Percentiles rank a stretch among this genome's conserved stretches.
phyloP scores from a whole-genome alignment of 495 filamentous ascomycete genomes.

The Penicillium atrosanguineum region DNA sequence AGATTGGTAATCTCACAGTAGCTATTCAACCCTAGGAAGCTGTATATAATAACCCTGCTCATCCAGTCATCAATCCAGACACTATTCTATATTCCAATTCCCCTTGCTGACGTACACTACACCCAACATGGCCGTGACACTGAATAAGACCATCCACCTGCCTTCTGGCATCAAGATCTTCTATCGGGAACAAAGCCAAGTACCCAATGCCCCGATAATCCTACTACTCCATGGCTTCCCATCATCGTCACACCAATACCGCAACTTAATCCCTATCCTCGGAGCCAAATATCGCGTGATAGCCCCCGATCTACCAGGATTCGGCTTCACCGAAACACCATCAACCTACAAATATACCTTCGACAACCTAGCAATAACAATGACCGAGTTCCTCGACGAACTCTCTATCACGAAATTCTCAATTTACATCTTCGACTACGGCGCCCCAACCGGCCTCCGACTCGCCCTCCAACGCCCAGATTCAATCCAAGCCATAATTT shows the following conservation, averaged over 20 bases:
- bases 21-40: too few relatives aligned
- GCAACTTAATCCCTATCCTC: constrained; percentile 59
- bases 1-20: too few relatives aligned
- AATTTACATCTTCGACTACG: constrained; percentile 68
- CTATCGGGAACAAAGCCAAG: constrained; percentile 49
- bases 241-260: constrained; percentile 60
- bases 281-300: constrained; percentile 51
- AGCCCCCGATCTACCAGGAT: constrained; percentile 62
- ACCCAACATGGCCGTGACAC: too few relatives aligned
- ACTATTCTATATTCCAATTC: too few relatives aligned
- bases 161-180: constrained; percentile 39
- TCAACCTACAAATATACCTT: constrained; percentile 52
- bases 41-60: too few relatives aligned
- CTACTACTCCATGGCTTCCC: constrained; percentile 66
- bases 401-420: constrained; percentile 48
- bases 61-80: too few relatives aligned
- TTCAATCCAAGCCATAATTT: constrained; percentile 52
- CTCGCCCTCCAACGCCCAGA: constrained; percentile 50
- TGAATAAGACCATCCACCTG: too few relatives aligned
- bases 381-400: constrained; percentile 45
- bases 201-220: constrained; percentile 38
- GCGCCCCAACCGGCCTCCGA: constrained; percentile 55
- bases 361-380: constrained; percentile 44
- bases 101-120: too few relatives aligned
- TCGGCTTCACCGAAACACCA: constrained; percentile 55